These are phyloP conservation scores for Pythium utonaiense DNA, from an alignment of 352 stramenopile species.

Conservation along the genomic window DNA sequence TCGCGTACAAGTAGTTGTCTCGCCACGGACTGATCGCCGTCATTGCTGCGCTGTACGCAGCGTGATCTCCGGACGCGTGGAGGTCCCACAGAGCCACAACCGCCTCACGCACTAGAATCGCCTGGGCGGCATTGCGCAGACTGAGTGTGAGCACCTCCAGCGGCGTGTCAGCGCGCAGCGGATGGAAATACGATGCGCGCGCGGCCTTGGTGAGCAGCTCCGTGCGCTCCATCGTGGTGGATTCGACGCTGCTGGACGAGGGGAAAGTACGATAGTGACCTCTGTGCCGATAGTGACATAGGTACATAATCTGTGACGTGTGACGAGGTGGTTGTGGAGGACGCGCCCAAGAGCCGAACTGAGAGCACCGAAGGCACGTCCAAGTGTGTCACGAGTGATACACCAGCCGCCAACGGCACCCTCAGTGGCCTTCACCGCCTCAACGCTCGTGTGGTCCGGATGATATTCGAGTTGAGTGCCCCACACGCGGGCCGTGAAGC, in stretches of 20 bases:
- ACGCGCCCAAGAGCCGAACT: no score
- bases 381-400: no score
- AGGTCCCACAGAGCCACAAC: not conserved
- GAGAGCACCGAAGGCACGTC: no score
- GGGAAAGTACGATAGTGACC: not conserved
- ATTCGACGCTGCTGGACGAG: not conserved
- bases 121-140: not conserved
- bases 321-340: no score
- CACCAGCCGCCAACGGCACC: no score
- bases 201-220: not conserved
- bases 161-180: slow-evolving; percentile 4
- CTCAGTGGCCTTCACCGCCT: no score
- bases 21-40: slow-evolving; percentile 8
- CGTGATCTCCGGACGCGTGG: not conserved
- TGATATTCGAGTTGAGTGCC: no score
- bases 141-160: slow-evolving; percentile 10
- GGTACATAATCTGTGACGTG: not conserved
- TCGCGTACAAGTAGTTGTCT: slow-evolving; percentile 11
- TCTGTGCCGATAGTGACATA: slow-evolving; percentile 2
- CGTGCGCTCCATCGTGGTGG: not conserved
- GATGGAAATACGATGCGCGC: slow-evolving; percentile 8
- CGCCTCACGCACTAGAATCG: not conserved
- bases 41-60: slow-evolving; percentile 2
- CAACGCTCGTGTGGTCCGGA: no score
- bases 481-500: no score